Conservation (phyloP, 805 yeast genomes). For the Myxozyma udenii region DNA sequence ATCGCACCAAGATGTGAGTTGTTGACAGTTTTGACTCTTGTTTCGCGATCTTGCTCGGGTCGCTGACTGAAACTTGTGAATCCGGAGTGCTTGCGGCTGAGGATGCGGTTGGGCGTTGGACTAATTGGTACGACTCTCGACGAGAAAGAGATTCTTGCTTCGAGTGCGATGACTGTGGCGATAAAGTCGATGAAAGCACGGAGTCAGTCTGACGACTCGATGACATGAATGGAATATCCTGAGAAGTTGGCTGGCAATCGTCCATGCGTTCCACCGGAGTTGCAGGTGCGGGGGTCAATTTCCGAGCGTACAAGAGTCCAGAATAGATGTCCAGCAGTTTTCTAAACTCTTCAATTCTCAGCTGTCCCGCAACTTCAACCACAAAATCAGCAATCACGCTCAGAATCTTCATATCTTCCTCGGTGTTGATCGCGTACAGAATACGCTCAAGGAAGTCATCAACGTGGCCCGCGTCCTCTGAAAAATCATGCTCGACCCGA, state of each 20-base stretch:
- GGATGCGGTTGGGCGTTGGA: neutral
- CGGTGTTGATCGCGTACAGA: slow-evolving; percentile 34
- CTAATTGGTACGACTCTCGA: too few species aligned
- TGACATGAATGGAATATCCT: neutral
- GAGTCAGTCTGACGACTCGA: neutral
- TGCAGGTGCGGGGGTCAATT: neutral
- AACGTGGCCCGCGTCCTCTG: slow-evolving; percentile 33
- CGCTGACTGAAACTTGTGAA: neutral
- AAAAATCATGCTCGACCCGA: slow-evolving; percentile 34
- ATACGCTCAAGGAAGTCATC: slow-evolving; percentile 40
- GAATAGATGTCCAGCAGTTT: slow-evolving; percentile 18
- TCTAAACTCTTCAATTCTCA: slow-evolving; percentile 6
- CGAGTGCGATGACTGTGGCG: neutral
- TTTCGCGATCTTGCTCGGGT: too few species aligned
- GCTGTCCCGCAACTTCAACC: slow-evolving; percentile 31
- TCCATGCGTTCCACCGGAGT: neutral
- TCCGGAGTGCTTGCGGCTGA: neutral
- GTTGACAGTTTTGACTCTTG: slow-evolving; percentile 6
- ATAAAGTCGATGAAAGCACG: neutral
- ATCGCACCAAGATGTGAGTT: slow-evolving; percentile 29
- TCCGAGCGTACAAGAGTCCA: neutral
- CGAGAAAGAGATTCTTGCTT: too few species aligned
- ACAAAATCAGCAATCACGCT: slow-evolving; percentile 33
- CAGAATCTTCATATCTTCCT: slow-evolving; percentile 39
- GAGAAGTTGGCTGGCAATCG: neutral